Evolutionary conservation across 352 stramenopile species (phyloP).

Genomic region (Pythium coloratum): DNA sequence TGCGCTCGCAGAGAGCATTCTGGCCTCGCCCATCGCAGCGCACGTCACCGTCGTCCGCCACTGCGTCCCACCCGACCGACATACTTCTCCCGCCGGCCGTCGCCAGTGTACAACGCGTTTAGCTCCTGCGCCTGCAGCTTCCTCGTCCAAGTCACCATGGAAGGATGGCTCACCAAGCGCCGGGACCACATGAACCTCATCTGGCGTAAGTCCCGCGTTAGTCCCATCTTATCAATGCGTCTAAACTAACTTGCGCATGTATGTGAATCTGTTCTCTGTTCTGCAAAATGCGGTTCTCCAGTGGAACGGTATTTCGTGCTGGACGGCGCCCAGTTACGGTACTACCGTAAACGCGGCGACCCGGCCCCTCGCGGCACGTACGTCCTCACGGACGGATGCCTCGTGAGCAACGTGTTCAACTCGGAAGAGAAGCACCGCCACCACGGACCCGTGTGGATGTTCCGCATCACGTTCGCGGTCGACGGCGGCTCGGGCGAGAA

Average conservation of each 20-base stretch:
- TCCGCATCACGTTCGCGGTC: conserved; percentile 86
- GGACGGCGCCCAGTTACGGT: conserved; percentile 83
- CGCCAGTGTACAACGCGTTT: not conserved
- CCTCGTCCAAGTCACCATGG: conserved; percentile 41
- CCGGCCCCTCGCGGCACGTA: conserved; percentile 80
- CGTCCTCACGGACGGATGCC: conserved; percentile 80
- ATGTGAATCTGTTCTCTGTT: not conserved
- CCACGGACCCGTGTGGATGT: conserved; percentile 87
- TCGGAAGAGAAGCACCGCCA: conserved; percentile 90
- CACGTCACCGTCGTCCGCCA: not conserved
- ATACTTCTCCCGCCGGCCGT: too few relatives aligned
- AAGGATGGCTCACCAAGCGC: conserved; percentile 88
- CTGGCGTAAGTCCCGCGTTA: conserved; percentile 58
- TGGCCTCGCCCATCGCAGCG: not conserved
- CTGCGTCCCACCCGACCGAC: not conserved
- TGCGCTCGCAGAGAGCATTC: conserved; percentile 4
- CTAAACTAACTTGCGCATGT: not conserved
- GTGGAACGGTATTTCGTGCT: conserved; percentile 88
- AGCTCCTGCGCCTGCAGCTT: not conserved
- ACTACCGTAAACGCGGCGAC: conserved; percentile 86
- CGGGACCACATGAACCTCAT: conserved; percentile 91
- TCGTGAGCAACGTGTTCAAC: conserved; percentile 81
- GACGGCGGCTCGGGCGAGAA: conserved; percentile 61
- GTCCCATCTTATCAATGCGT: not conserved
- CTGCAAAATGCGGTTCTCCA: conserved; percentile 24